These are phyloP conservation scores for Citrus inodora DNA, from an alignment of 345 rosid genomes.

Conservation along the genomic window DNA sequence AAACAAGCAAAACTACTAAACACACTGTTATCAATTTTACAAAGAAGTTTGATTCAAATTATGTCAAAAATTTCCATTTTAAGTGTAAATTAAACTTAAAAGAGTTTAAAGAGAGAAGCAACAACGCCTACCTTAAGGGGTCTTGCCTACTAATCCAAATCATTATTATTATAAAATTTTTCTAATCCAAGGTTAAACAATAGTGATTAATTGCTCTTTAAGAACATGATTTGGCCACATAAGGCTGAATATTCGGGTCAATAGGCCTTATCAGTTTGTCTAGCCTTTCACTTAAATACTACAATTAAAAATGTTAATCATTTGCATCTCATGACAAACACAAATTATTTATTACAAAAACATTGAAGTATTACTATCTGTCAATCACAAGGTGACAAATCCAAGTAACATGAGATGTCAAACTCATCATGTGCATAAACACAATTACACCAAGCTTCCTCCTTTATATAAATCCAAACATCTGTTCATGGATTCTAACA, in stretches of 20 bases:
- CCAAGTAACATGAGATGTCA: slow-evolving; percentile 64
- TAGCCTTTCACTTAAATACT: not conserved
- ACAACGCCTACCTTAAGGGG: too few species aligned
- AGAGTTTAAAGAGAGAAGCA: too few species aligned
- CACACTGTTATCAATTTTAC: not conserved
- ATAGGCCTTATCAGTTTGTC: slow-evolving; percentile 2
- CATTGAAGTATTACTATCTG: slow-evolving; percentile 1
- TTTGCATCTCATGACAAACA: not conserved
- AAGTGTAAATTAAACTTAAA: too few species aligned
- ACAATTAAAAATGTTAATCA: slow-evolving; percentile 4
- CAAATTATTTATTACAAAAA: slow-evolving; percentile 2
- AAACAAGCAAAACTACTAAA: not conserved
- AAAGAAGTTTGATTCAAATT: not conserved
- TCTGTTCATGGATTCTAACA: slow-evolving; percentile 33
- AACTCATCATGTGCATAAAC: slow-evolving; percentile 20
- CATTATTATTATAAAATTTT: not conserved
- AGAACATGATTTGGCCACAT: slow-evolving; percentile 7
- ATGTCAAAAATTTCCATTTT: too few species aligned
- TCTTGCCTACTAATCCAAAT: not conserved
- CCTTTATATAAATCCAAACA: slow-evolving; percentile 29
- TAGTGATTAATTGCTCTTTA: not conserved
- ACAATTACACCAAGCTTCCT: slow-evolving; percentile 16
- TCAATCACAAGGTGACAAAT: slow-evolving; percentile 42
- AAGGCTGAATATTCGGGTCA: slow-evolving; percentile 14
- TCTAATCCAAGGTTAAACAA: not conserved